These are phyloP conservation scores for Nicotiana paniculata DNA, from an alignment of 257 asterid species.

Conservation along the genomic window DNA sequence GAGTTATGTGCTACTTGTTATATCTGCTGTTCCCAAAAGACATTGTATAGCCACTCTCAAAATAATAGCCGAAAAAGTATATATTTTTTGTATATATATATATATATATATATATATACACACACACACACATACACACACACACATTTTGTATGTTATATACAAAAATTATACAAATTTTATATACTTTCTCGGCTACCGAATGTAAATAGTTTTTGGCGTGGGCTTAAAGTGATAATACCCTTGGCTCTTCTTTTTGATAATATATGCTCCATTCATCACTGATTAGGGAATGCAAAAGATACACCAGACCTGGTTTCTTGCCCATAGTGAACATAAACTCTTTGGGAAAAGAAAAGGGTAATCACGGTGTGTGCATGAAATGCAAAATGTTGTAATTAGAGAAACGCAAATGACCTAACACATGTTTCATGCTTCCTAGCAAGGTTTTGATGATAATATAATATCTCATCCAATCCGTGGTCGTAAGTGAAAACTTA, in stretches of 20 bases:
- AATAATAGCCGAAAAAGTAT: too few species aligned
- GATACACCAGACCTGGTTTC: not conserved
- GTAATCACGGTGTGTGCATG: not conserved
- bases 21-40: not conserved
- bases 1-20: not conserved
- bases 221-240: too few species aligned
- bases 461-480: not conserved
- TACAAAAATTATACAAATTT: too few species aligned
- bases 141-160: too few species aligned
- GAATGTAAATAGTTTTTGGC: too few species aligned
- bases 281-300: not conserved
- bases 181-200: too few species aligned
- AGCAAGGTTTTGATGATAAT: not conserved
- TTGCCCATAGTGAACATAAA: not conserved
- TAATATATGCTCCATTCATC: not conserved
- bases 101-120: too few species aligned
- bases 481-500: not conserved
- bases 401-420: not conserved
- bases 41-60: too few species aligned
- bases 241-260: not conserved
- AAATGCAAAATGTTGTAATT: not conserved
- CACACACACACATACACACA: too few species aligned
- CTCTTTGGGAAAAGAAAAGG: not conserved
- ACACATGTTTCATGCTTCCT: not conserved
- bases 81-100: too few species aligned